These are phyloP conservation scores for Lagerstroemia speciosa DNA, from an alignment of 345 rosid genomes.

Conservation along the genomic window DNA sequence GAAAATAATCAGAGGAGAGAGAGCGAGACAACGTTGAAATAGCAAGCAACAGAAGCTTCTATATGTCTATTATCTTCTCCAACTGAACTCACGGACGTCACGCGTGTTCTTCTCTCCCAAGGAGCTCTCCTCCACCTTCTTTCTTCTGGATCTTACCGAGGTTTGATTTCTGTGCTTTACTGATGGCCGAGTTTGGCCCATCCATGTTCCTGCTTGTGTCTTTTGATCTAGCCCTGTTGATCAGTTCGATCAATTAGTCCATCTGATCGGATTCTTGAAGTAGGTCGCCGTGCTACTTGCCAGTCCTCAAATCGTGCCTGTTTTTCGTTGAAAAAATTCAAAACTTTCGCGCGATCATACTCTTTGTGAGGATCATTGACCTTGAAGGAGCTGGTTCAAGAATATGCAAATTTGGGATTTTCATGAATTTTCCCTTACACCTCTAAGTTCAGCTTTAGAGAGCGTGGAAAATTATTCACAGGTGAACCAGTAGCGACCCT, in stretches of 20 bases:
- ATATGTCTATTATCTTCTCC: slow-evolving; percentile 5
- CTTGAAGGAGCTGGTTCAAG: background rate
- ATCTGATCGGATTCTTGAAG: background rate
- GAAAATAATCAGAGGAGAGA: background rate
- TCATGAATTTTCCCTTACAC: no score
- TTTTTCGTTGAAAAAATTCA: background rate
- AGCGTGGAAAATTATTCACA: background rate
- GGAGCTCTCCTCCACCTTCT: slow-evolving; percentile 1
- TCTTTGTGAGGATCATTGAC: background rate
- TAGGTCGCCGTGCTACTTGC: background rate
- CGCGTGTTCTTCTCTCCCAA: slow-evolving; percentile 3
- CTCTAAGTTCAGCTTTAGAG: background rate
- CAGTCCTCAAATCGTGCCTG: background rate
- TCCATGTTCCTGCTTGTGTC: background rate
- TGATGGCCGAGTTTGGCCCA: background rate
- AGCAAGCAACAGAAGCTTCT: background rate
- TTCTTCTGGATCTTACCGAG: background rate
- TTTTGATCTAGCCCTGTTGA: background rate
- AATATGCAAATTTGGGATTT: background rate
- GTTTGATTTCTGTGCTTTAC: background rate
- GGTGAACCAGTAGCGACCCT: background rate
- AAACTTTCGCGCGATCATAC: background rate
- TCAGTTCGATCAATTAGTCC: background rate
- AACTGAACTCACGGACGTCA: background rate
- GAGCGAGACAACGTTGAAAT: background rate